These are phyloP conservation scores for Aspergillus spinulosporus DNA, from an alignment of 2,329 filamentous ascomycete genomes.

Conservation along the genomic window DNA sequence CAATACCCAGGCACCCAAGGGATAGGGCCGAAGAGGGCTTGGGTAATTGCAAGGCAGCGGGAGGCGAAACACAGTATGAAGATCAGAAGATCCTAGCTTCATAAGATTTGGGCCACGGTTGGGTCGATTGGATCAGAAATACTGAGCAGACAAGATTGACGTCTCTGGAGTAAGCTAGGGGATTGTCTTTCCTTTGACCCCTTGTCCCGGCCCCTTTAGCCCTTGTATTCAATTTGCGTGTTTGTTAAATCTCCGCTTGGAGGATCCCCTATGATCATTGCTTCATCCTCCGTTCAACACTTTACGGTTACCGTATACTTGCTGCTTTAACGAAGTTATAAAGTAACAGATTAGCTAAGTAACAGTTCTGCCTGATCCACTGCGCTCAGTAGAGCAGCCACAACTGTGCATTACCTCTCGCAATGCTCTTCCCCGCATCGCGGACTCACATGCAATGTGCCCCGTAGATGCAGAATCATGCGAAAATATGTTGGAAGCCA, in stretches of 20 bases:
- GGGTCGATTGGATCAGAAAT: slow-evolving; percentile 1
- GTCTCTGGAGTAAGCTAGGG: slow-evolving; percentile 7
- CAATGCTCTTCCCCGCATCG: slow-evolving; percentile 20
- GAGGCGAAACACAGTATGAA: background rate
- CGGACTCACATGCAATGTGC: background rate
- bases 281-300: background rate
- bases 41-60: background rate
- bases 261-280: slow-evolving; percentile 2
- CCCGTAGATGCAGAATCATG: too few relatives aligned
- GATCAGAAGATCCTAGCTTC: background rate
- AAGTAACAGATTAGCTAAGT: too few relatives aligned
- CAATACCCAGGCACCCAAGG: background rate
- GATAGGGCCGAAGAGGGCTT: background rate
- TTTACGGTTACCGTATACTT: background rate
- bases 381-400: slow-evolving; percentile 8
- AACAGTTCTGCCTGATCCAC: too few relatives aligned
- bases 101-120: background rate
- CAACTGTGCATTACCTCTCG: slow-evolving; percentile 3
- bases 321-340: background rate
- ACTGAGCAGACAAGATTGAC: slow-evolving; percentile 2
- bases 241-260: slow-evolving; percentile 3
- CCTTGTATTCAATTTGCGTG: background rate
- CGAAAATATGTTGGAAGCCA: too few relatives aligned
- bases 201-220: background rate
- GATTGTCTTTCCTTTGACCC: slow-evolving; percentile 9